Percentiles rank a stretch among this genome's conserved stretches.
Evolutionary conservation across 2,329 filamentous ascomycete genomes (phyloP).

Genomic region (Juglanconis sp.): DNA sequence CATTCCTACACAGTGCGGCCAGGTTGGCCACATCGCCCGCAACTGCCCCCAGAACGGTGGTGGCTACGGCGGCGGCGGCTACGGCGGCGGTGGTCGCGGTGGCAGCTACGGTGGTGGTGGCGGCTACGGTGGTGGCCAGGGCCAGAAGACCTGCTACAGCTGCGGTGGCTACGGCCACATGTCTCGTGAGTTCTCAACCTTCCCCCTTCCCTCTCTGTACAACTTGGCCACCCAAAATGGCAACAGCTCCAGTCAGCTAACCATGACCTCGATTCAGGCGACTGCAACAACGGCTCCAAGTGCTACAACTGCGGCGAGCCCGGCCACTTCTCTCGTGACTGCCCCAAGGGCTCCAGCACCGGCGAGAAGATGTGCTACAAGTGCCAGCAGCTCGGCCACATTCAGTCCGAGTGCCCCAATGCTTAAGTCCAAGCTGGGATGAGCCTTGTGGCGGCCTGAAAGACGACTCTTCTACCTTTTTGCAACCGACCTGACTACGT

Average conservation of each 20-base stretch:
- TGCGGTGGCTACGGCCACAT: conserved; percentile 97
- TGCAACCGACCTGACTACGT: conserved; percentile 18
- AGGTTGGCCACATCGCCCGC: conserved; percentile 92
- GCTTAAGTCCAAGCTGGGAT: conserved; percentile 43
- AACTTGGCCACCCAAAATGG: background rate
- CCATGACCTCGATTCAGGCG: conserved; percentile 43
- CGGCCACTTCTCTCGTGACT: conserved; percentile 93
- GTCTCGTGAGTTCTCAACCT: conserved; percentile 61
- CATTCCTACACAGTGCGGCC: conserved; percentile 63
- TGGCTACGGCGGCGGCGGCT: conserved; percentile 37
- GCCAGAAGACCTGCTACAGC: conserved; percentile 89
- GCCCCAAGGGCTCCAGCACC: conserved; percentile 82
- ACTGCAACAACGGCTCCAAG: conserved; percentile 98
- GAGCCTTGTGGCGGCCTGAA: conserved; percentile 11
- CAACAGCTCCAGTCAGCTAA: background rate
- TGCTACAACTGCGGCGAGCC: conserved; percentile 99
- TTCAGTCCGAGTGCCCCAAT: conserved; percentile 91
- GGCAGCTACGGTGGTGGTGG: conserved; percentile 31
- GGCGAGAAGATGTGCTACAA: conserved; percentile 99
- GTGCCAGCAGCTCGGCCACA: conserved; percentile 79
- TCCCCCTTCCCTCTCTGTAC: background rate
- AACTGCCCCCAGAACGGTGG: conserved; percentile 70
- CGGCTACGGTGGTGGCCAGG: conserved; percentile 36
- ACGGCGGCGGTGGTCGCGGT: conserved; percentile 42
- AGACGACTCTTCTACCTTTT: conserved; percentile 18